Evolutionary conservation across 768 basidiomycete species (phyloP), one percentile per base, ranked within the genome.

Genomic region (Boletus coccyginus): DNA sequence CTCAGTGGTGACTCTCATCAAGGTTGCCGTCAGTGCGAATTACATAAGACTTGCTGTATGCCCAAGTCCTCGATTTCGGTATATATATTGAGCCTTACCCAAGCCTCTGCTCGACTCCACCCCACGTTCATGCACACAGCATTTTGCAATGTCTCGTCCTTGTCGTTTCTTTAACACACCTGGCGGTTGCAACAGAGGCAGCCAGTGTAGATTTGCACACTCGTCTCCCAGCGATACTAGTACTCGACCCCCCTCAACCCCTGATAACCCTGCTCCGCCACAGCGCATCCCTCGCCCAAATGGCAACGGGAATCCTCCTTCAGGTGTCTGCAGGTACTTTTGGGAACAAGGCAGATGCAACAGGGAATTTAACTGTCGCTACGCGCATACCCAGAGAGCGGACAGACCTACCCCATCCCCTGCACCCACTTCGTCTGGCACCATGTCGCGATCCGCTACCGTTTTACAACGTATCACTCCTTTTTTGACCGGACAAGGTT

Each of bases 281-380:
- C 52, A 58, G 33, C 10, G 3, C 39, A 14, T 16, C 17, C 7
- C n/a, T 21, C 55, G 33, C 52, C 40, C 64, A 46, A 40, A 19
- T 33, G 41, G 57, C 32, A 24, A 50, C 12, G 55, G 53, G 5
- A 57, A 31, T 24, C 12, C 51, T 16, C 68, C 70, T 43, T 57
- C 51, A n/a, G 80, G 80, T 3, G 68, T 73, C 9, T 85, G 83
- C 67, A 66, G 58, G 27, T 77, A 66, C 59, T 85, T 70, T 62
- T 84, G 80, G 81, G 66, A 71, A 2, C 66, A 60, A 0, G 83
- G 82, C 11, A 67, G 57, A 41, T 85, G 83, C 66, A 73, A 60
- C n/a, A 65, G 66, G 14, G 79, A 77, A 45, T 81, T 79, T 50
- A 61, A 63, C 1, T 85, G 83, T 66, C 70, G 61, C 36, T 83